phyloP scores from a whole-genome alignment of 306 rosid genomes.

The Ormosia semicastrata region DNA sequence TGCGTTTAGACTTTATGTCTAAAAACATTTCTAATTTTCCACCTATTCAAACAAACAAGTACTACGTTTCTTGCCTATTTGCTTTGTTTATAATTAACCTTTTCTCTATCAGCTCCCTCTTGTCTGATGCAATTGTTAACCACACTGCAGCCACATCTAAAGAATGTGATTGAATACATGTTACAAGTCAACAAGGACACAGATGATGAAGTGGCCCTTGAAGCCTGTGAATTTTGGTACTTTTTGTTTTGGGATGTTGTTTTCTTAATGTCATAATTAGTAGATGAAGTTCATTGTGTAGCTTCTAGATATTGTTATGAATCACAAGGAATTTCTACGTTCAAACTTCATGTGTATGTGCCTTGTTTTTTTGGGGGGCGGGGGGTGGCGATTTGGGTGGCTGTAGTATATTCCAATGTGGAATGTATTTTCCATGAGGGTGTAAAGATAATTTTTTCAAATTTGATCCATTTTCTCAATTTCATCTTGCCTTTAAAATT shows the following conservation, averaged over 20 bases:
- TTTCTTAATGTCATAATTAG: constrained; percentile 3
- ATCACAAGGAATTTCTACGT: neutral
- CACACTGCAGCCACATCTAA: constrained; percentile 80
- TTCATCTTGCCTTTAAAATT: neutral
- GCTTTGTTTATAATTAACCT: constrained; percentile 5
- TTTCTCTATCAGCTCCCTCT: constrained; percentile 3
- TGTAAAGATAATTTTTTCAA: neutral
- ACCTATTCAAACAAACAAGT: constrained; percentile 6
- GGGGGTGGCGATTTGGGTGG: neutral
- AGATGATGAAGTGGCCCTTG: constrained; percentile 97
- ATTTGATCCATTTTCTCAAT: neutral
- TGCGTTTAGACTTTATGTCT: neutral
- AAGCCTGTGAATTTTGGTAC: constrained; percentile 99
- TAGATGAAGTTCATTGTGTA: constrained; percentile 15
- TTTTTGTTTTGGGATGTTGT: constrained; percentile 2
- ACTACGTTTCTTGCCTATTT: constrained; percentile 7
- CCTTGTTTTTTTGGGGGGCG: neutral
- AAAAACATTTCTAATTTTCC: neutral
- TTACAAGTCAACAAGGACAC: constrained; percentile 93
- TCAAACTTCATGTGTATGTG: neutral
- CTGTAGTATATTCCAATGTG: neutral
- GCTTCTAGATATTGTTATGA: constrained; percentile 22
- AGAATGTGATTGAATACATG: constrained; percentile 89
- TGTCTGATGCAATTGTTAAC: constrained; percentile 36
- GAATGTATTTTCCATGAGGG: neutral